Evolutionary conservation across 768 basidiomycete species (phyloP).

Genomic region (Cyclocybe aegerita): DNA sequence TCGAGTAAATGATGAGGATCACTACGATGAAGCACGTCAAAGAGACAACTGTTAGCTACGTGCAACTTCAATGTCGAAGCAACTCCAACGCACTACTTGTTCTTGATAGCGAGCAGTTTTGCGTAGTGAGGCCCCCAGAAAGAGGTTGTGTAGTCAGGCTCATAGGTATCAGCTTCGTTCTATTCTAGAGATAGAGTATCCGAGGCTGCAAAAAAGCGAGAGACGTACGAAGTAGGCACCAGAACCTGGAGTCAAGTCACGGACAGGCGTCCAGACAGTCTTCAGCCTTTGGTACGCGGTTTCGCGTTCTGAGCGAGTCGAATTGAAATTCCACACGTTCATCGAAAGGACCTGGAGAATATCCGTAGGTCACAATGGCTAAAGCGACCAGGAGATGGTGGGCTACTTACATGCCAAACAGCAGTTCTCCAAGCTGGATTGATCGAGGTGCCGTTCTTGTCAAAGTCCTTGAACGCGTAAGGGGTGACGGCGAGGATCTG

Average conservation of each 20-base stretch:
- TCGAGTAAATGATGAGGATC: slow-evolving; percentile 48
- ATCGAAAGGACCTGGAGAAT: background rate
- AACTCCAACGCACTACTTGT: slow-evolving; percentile 38
- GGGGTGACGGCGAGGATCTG: slow-evolving; percentile 5
- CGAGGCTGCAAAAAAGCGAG: background rate
- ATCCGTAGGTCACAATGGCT: background rate
- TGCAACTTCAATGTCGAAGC: no score
- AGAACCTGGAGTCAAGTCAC: slow-evolving; percentile 33
- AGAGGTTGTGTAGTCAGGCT: slow-evolving; percentile 35
- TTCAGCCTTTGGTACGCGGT: background rate
- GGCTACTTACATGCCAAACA: slow-evolving; percentile 4
- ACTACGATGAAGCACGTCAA: slow-evolving; percentile 19
- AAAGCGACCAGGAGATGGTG: background rate
- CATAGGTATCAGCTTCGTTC: slow-evolving; percentile 51
- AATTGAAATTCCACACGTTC: slow-evolving; percentile 5
- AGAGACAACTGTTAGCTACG: slow-evolving; percentile 3
- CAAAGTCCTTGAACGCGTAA: slow-evolving; percentile 6
- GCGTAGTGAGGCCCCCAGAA: slow-evolving; percentile 48
- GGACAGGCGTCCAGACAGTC: background rate
- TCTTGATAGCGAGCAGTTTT: slow-evolving; percentile 38
- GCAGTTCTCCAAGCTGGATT: slow-evolving; percentile 4
- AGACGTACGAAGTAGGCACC: slow-evolving; percentile 43
- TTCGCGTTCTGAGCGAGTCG: background rate
- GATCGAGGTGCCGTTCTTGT: slow-evolving; percentile 1
- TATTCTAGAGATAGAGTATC: slow-evolving; percentile 12